phyloP scores from a whole-genome alignment of 768 basidiomycete genomes.

The Leccinum ochraceum region DNA sequence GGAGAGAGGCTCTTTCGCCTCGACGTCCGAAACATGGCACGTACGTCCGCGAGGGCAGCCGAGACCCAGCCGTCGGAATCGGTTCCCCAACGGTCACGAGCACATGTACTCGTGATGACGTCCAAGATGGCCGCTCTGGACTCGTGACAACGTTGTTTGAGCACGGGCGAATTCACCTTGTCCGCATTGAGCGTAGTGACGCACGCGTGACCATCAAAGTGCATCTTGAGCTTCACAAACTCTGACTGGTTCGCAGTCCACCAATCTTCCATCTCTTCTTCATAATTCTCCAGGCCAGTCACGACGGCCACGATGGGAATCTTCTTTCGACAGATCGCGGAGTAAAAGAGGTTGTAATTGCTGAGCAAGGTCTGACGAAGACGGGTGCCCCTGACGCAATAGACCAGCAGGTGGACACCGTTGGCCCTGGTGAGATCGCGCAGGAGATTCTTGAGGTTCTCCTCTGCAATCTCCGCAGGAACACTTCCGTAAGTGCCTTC shows the following conservation, averaged over 20 bases:
- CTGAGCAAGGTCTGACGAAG: conserved; percentile 27
- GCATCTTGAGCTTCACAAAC: conserved; percentile 31
- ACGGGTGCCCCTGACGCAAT: conserved; percentile 36
- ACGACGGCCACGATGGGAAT: conserved; percentile 40
- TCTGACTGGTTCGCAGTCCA: conserved; percentile 36
- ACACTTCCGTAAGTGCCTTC: conserved; percentile 35
- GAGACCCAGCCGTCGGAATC: conserved; percentile 24
- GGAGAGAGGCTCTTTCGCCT: conserved; percentile 9
- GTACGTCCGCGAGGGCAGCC: conserved; percentile 24
- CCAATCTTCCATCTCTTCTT: conserved; percentile 30
- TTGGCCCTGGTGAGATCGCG: conserved; percentile 27
- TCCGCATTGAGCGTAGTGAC: conserved; percentile 38
- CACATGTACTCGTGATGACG: conserved; percentile 21
- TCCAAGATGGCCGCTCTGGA: conserved; percentile 25
- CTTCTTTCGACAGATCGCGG: conserved; percentile 36
- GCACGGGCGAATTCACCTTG: conserved; percentile 29
- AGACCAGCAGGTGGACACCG: conserved; percentile 33
- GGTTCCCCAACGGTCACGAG: conserved; percentile 27
- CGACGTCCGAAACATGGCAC: conserved; percentile 21
- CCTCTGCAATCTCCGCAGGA: conserved; percentile 32
- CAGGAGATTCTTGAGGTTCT: conserved; percentile 26
- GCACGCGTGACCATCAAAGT: conserved; percentile 39
- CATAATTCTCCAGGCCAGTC: conserved; percentile 41
- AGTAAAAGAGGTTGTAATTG: conserved; percentile 42
- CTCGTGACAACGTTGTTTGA: conserved; percentile 29